phyloP scores from a whole-genome alignment of 1,284 basidiomycete genomes.

The Tilletia indica region DNA sequence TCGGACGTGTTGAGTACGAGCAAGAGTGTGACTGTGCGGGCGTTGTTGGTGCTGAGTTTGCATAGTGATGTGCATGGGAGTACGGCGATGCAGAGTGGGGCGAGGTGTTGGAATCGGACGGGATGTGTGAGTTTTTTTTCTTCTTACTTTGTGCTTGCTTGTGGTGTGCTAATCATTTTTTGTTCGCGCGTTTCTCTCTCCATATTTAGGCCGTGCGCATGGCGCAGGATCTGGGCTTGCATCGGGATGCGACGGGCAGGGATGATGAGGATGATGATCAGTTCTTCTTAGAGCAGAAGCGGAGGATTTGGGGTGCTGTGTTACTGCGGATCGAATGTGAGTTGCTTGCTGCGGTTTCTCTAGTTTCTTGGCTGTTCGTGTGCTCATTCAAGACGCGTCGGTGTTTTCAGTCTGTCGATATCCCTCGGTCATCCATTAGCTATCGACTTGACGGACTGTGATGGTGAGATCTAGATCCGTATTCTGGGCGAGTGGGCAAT shows the following conservation, averaged over 20 bases:
- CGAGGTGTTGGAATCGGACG: slow-evolving; percentile 53
- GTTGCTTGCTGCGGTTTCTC: neutral
- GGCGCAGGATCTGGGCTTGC: slow-evolving; percentile 50
- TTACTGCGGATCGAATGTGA: slow-evolving; percentile 41
- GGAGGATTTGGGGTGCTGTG: slow-evolving; percentile 50
- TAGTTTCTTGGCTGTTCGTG: no score
- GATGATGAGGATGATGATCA: slow-evolving; percentile 43
- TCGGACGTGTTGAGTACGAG: slow-evolving; percentile 87
- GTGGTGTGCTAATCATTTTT: neutral
- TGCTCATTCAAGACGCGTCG: no score
- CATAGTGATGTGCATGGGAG: slow-evolving; percentile 61
- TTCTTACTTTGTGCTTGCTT: slow-evolving; percentile 24
- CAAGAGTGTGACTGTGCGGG: slow-evolving; percentile 81
- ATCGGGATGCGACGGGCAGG: slow-evolving; percentile 46
- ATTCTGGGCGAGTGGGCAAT: neutral
- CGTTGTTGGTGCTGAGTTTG: slow-evolving; percentile 78
- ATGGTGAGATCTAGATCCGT: slow-evolving; percentile 18
- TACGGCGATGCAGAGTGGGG: slow-evolving; percentile 53
- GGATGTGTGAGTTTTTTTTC: slow-evolving; percentile 50
- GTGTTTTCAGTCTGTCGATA: slow-evolving; percentile 32
- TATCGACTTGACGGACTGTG: slow-evolving; percentile 51
- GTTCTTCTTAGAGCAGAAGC: slow-evolving; percentile 48
- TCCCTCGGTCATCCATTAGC: slow-evolving; percentile 46
- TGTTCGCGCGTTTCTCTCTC: neutral
- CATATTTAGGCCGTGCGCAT: slow-evolving; percentile 36